These are phyloP conservation scores for Russula sp. DNA, from an alignment of 768 basidiomycete species.

Conservation along the genomic window DNA sequence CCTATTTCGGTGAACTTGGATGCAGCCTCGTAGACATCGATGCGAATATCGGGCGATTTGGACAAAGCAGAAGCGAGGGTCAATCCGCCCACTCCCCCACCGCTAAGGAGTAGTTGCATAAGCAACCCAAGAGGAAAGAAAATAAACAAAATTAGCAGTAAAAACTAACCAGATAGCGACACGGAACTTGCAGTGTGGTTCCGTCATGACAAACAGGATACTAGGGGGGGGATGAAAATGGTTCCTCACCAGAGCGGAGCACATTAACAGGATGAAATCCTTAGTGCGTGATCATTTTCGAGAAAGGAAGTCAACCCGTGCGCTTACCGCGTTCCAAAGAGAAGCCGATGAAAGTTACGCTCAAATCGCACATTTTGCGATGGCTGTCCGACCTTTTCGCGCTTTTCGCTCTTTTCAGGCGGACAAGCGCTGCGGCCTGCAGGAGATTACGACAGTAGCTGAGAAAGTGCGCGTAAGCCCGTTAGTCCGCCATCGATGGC, in stretches of 20 bases:
- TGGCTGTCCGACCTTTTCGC: constrained; percentile 14
- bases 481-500: too few relatives aligned
- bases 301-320: neutral
- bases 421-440: neutral
- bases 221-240: neutral
- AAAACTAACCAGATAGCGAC: constrained; percentile 46
- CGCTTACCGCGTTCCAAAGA: neutral
- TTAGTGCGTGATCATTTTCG: neutral
- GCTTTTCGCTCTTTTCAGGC: neutral
- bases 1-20: constrained; percentile 35
- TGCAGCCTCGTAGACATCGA: constrained; percentile 39
- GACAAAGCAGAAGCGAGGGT: constrained; percentile 35
- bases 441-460: too few relatives aligned
- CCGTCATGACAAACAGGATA: neutral
- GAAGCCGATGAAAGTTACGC: constrained; percentile 4
- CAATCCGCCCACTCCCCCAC: constrained; percentile 38
- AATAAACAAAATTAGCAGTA: constrained; percentile 16
- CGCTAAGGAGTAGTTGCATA: constrained; percentile 16
- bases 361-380: constrained; percentile 22
- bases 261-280: neutral
- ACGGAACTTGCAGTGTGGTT: constrained; percentile 4
- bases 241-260: neutral
- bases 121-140: constrained; percentile 7
- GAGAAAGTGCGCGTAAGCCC: neutral
- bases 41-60: constrained; percentile 32